These are phyloP conservation scores for Carex pumila DNA, from an alignment of 176 grass and related monocot species.

Conservation along the genomic window DNA sequence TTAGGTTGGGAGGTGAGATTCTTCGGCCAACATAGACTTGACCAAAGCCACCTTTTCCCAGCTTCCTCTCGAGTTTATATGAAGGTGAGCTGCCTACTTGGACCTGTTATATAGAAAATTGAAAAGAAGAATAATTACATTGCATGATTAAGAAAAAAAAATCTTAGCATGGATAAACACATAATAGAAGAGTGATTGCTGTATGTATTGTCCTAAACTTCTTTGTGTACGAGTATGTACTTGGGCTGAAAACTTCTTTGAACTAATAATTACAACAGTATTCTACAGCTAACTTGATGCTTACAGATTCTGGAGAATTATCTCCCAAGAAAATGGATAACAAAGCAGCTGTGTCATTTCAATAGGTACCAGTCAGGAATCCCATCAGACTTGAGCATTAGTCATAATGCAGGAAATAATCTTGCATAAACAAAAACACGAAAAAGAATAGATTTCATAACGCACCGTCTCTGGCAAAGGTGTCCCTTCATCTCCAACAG, in stretches of 20 bases:
- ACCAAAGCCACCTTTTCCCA: conserved; percentile 94
- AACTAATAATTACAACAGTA: not conserved
- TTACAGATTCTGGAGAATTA: not conserved
- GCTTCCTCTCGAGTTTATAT: conserved; percentile 78
- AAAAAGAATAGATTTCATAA: conserved; percentile 10
- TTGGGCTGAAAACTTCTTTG: not conserved
- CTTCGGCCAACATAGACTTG: conserved; percentile 85
- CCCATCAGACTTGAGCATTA: not conserved
- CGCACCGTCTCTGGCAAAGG: conserved; percentile 72
- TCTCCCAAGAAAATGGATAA: not conserved
- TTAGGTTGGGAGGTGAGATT: conserved; percentile 45
- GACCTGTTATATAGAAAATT: conserved; percentile 40
- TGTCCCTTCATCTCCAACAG: conserved; percentile 52
- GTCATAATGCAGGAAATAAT: not conserved
- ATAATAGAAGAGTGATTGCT: not conserved
- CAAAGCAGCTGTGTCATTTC: not conserved
- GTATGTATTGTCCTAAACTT: not conserved
- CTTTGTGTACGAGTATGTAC: not conserved
- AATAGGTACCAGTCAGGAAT: not conserved
- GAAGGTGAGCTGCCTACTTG: conserved; percentile 68
- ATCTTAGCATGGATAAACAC: not conserved
- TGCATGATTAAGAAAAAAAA: not conserved
- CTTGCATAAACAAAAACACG: not conserved
- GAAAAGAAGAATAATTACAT: not conserved
- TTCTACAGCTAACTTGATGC: not conserved